phyloP scores from a whole-genome alignment of 2,329 filamentous ascomycete species.

The Domatiomyces catenatus region DNA sequence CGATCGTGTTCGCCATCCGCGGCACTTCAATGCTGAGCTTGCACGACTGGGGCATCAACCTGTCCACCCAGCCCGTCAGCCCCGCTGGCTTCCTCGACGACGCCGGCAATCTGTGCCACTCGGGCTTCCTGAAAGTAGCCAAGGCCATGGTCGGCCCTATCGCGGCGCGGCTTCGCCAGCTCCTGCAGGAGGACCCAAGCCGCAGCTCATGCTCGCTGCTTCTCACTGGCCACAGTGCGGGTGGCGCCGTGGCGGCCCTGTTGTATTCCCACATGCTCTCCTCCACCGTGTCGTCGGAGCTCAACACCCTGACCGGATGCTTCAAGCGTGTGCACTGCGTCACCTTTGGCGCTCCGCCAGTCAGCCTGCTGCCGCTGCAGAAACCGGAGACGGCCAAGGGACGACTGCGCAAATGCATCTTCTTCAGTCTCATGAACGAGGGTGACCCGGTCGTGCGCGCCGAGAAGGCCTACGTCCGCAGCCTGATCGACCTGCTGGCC shows the following conservation, averaged over 20 bases:
- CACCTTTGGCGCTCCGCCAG: slow-evolving; percentile 69
- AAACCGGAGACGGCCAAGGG: slow-evolving; percentile 35
- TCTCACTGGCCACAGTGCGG: slow-evolving; percentile 75
- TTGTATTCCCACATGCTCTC: slow-evolving; percentile 70
- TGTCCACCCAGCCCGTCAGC: slow-evolving; percentile 51
- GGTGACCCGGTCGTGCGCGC: slow-evolving; percentile 67
- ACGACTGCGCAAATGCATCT: slow-evolving; percentile 50
- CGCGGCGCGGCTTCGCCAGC: slow-evolving; percentile 50
- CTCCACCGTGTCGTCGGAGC: slow-evolving; percentile 44
- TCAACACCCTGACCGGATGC: slow-evolving; percentile 50
- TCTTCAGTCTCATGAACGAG: slow-evolving; percentile 70
- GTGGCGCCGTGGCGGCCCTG: slow-evolving; percentile 66
- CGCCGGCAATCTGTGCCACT: slow-evolving; percentile 58
- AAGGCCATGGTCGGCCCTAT: slow-evolving; percentile 60
- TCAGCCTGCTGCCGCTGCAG: slow-evolving; percentile 53
- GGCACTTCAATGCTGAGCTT: slow-evolving; percentile 54
- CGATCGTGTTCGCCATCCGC: slow-evolving; percentile 70
- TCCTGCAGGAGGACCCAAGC: slow-evolving; percentile 56
- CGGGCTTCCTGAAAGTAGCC: slow-evolving; percentile 64
- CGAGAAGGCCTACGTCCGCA: slow-evolving; percentile 60
- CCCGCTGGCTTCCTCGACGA: slow-evolving; percentile 64
- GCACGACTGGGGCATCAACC: slow-evolving; percentile 75
- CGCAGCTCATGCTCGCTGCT: slow-evolving; percentile 54
- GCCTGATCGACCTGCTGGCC: slow-evolving; percentile 55
- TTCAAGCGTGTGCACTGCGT: slow-evolving; percentile 74